A percentile compares a stretch with the other conserved stretches of the same genome.
Conservation (phyloP, 768 basidiomycete genomes). For the Paxillus rubicundulus region DNA sequence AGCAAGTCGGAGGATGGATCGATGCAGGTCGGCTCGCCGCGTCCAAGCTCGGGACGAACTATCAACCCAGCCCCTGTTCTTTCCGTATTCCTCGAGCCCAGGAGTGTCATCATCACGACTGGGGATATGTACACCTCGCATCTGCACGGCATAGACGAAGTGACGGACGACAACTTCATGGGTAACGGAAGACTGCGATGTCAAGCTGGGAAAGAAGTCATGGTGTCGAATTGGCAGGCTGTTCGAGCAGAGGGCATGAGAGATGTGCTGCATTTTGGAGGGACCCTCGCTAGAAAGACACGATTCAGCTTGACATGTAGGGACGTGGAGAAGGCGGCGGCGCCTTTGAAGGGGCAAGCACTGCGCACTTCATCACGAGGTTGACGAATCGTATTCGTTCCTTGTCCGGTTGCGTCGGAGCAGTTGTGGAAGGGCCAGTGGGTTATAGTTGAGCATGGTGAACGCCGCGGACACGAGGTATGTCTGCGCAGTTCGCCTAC, state of each 20-base stretch:
- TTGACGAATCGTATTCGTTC: no score
- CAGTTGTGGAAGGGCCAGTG: no score
- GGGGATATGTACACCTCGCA: slow-evolving; percentile 64
- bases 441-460: no score
- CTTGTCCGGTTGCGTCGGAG: no score
- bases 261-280: slow-evolving; percentile 45
- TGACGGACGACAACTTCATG: slow-evolving; percentile 46
- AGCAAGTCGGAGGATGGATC: slow-evolving; percentile 18
- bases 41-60: slow-evolving; percentile 41
- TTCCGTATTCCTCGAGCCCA: slow-evolving; percentile 78
- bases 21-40: slow-evolving; percentile 15
- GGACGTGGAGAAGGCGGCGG: slow-evolving; percentile 64
- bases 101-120: slow-evolving; percentile 79
- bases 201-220: slow-evolving; percentile 29
- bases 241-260: slow-evolving; percentile 42
- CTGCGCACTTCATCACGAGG: not conserved
- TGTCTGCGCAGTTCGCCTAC: no score
- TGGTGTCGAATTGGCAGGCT: slow-evolving; percentile 58
- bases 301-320: slow-evolving; percentile 87
- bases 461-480: no score
- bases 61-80: slow-evolving; percentile 65
- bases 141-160: slow-evolving; percentile 78
- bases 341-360: not conserved
- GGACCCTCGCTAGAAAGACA: slow-evolving; percentile 50
- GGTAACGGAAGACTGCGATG: slow-evolving; percentile 18